Base-by-base conservation (phyloP, 2,329 filamentous ascomycete species). In the Penicillium aurantiogriseum region DNA sequence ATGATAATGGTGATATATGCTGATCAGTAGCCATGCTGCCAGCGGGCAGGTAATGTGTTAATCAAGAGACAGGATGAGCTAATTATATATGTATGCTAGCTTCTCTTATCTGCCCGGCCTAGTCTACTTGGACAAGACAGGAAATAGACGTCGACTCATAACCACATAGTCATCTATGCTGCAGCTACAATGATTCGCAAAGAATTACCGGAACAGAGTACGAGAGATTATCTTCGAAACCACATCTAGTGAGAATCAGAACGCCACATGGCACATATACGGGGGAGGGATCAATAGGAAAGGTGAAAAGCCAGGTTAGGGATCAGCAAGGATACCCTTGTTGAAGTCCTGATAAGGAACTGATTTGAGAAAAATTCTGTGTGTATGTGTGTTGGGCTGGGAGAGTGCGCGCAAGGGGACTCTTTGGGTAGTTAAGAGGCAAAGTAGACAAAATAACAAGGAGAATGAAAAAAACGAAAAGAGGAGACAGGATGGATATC, bases 371-470 rank as follows among this genome's bases (percentile, higher is more conserved):
- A 63, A 63, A 46, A 59, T 57, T 62, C 63, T 66, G 63, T 67
- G 62, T 67, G 60, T 66, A 64, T 61, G 54, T 62, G 57, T 57
- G 55, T 51, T 47, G 56, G 56, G 56, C 56, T 67, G 64, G 62
- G 63, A 65, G 64, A 67, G 65, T 66, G 65, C 64, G 64, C 65
- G 64, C 63, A 60, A 64, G 56, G 63, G 65, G 59, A 67, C 64
- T 67, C 65, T 66, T 65, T 62, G 64, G 63, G 61, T 64, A 65
- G 63, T 63, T 64, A 63, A 59, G 65, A 65, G 65, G 63, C 65
- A 57, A 67, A 60, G 61, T 62, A 64, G 63, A 58, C 61, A 64
- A 65, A 67, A 65, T 61, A 65, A 66, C 62, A 67, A 62, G 71
- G 71, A 60, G 63, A 67, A 64, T 59, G 61, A 61, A 60, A 61